These are phyloP conservation scores for Microsporum audouinii DNA, from an alignment of 2,329 filamentous ascomycete species.

Conservation along the genomic window DNA sequence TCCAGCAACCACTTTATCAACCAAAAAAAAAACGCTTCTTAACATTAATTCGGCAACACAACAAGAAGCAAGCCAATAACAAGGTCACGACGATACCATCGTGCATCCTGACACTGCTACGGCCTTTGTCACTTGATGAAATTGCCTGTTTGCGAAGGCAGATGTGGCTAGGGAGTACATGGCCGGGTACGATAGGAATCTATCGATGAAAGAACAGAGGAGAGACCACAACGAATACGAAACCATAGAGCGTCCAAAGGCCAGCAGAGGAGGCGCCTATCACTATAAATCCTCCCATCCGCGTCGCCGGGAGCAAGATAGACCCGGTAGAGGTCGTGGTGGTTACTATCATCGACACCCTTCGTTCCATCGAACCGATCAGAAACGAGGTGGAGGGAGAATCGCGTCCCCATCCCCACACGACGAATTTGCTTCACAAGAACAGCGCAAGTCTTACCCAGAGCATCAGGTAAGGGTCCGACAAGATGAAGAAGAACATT, in stretches of 20 bases:
- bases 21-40: conserved; percentile 5
- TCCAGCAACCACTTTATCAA: conserved; percentile 9
- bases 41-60: conserved; percentile 4
- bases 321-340: conserved; percentile 22
- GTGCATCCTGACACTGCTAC: neutral
- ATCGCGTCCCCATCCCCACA: conserved; percentile 15
- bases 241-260: conserved; percentile 25
- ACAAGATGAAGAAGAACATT: conserved; percentile 22
- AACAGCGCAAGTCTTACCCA: conserved; percentile 16
- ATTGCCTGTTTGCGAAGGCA: conserved; percentile 13
- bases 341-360: conserved; percentile 20
- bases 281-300: conserved; percentile 31
- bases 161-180: conserved; percentile 38
- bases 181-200: conserved; percentile 40
- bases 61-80: neutral
- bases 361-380: conserved; percentile 14
- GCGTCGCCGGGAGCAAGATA: conserved; percentile 24
- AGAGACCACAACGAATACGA: conserved; percentile 34
- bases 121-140: neutral
- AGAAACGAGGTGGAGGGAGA: conserved; percentile 18
- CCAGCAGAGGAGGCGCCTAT: conserved; percentile 24
- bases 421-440: conserved; percentile 8
- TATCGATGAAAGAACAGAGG: conserved; percentile 42
- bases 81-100: neutral
- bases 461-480: conserved; percentile 17